Percentiles rank a stretch among this genome's conserved stretches.
These are phyloP conservation scores for Ganoderma sinense DNA, from an alignment of 1,284 basidiomycete species.

Conservation along the genomic window DNA sequence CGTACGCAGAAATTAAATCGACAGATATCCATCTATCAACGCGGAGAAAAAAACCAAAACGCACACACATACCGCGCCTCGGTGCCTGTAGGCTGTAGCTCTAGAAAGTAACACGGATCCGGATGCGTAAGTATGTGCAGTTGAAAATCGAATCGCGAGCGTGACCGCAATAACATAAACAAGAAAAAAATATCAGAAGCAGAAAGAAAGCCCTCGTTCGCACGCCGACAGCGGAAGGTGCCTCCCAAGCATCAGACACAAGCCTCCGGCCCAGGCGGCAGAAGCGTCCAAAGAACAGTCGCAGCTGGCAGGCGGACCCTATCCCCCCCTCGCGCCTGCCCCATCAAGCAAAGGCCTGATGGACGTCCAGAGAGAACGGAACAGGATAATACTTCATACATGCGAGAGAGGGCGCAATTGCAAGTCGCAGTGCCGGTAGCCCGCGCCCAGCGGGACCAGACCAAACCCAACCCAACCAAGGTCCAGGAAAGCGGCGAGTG, in stretches of 20 bases:
- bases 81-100: background rate
- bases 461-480: background rate
- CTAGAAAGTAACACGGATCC: too few species aligned
- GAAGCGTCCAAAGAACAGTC: slow-evolving; percentile 1
- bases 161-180: background rate
- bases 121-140: too few species aligned
- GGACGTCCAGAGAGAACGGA: background rate
- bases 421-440: background rate
- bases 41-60: background rate
- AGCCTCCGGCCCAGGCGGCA: slow-evolving; percentile 9
- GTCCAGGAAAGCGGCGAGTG: background rate
- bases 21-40: background rate
- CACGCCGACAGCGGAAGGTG: background rate
- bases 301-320: too few species aligned
- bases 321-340: background rate
- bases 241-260: background rate
- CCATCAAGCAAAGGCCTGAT: background rate
- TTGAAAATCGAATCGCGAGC: background rate
- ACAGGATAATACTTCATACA: too few species aligned
- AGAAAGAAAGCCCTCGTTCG: background rate
- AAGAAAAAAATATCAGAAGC: background rate
- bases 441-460: background rate
- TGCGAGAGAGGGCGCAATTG: background rate
- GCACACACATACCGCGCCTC: background rate
- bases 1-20: background rate